Base-by-base conservation (phyloP, 305 asterid genomes). In the Fraxinus velutina region DNA sequence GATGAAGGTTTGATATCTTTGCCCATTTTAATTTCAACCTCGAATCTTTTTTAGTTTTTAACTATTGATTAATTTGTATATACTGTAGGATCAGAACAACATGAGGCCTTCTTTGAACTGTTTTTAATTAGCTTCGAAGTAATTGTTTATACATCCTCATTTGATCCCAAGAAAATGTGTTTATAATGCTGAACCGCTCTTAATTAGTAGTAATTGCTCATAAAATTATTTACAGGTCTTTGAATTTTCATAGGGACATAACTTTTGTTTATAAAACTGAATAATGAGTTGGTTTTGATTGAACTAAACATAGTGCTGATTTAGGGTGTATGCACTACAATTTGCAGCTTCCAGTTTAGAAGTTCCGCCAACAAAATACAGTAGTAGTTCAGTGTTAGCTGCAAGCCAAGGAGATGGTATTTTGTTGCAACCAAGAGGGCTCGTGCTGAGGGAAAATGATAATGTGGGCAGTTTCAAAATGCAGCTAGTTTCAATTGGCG, bases 1-100 rank as follows among this genome's bases (percentile, higher is more conserved):
- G 92, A 86, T 21, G 90, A 91, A 91, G 95, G 97, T 95, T 75
- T 75, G 85, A 39, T 55, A 42, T 44, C 81, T 77, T 83, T 73
- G 7, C n/a, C 72, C 74, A 32, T 9, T 13, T 5, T 7, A 10
- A 0, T 78, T 82, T 72, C 79, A 66, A 50, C 13, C 12, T 37
- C n/a, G 1, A 32, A 33, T n/a, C 24, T 33, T 21, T 12, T 2
- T 44, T 44, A 44, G n/a, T 12, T 44, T 44, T 10, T 60, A 8
- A 2, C 32, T 62, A 21, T 44, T 19, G 8, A 62, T 19, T 62
- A 60, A 62, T 62, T 19, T 21, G 13, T 62, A 62, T 22, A 21
- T 21, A 22, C 15, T 62, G 27, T 6, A 62, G 30, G 30, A 62
- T 29, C 71, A 2, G 71, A 62, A 21, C 32, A 62, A 62, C 32